Conservation (phyloP, 2,329 filamentous ascomycete genomes). For the Sporothrix phasma region DNA sequence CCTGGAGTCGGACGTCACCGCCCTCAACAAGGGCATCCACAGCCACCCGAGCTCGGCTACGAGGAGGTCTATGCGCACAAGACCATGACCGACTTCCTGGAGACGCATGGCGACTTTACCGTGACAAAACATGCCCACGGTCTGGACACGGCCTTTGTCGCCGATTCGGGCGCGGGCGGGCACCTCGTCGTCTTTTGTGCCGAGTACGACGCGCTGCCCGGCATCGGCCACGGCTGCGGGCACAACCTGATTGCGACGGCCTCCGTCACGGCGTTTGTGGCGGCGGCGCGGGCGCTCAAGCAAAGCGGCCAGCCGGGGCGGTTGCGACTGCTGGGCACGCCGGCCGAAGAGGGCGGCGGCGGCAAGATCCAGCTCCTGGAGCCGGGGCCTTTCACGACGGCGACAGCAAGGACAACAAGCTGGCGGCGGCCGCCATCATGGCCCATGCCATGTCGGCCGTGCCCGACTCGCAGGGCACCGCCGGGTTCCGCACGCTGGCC, state of each 20-base stretch:
- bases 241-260: slow-evolving; percentile 34
- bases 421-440: too few relatives aligned
- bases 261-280: slow-evolving; percentile 29
- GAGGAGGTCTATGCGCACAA: slow-evolving; percentile 41
- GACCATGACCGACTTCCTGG: too few relatives aligned
- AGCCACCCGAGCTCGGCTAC: slow-evolving; percentile 41
- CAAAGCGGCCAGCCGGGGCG: slow-evolving; percentile 20
- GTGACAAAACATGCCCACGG: slow-evolving; percentile 41
- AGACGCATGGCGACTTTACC: too few relatives aligned
- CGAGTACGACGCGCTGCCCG: slow-evolving; percentile 24
- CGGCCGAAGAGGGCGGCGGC: slow-evolving; percentile 33
- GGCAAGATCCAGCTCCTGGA: slow-evolving; percentile 36
- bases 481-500: slow-evolving; percentile 16
- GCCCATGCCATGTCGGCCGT: too few relatives aligned
- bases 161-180: slow-evolving; percentile 15
- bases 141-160: slow-evolving; percentile 41
- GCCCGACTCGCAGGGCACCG: slow-evolving; percentile 11
- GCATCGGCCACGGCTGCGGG: slow-evolving; percentile 32
- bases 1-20: too few relatives aligned
- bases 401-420: slow-evolving; percentile 14
- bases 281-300: slow-evolving; percentile 20
- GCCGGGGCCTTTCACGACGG: slow-evolving; percentile 32
- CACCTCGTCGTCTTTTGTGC: slow-evolving; percentile 19
- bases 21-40: slow-evolving; percentile 25
- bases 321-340: slow-evolving; percentile 30